Conservation (phyloP, 148 eudicot genomes). For the Rhododendron henanense region DNA sequence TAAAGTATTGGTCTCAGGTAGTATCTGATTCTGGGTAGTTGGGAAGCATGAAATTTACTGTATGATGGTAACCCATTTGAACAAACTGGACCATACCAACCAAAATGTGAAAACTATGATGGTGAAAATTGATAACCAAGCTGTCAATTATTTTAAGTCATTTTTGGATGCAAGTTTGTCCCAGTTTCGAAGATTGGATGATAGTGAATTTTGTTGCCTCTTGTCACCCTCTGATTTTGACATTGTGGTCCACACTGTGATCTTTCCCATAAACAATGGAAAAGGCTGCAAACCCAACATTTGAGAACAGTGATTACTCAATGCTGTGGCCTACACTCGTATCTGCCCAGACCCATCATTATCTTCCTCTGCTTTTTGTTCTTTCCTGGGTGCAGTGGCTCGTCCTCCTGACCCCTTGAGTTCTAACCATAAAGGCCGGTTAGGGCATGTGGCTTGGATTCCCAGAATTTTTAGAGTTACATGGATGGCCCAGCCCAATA, state of each 20-base stretch:
- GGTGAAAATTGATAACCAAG: not conserved
- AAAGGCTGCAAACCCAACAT: conserved; percentile 7
- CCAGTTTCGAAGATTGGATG: not conserved
- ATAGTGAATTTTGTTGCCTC: not conserved
- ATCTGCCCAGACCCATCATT: not conserved
- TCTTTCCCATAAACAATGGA: not conserved
- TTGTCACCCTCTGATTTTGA: not conserved
- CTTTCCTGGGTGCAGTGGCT: not conserved
- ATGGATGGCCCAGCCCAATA: not conserved
- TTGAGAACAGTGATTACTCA: not conserved
- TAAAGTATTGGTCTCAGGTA: conserved; percentile 6
- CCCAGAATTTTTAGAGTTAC: not conserved
- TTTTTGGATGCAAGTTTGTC: not conserved
- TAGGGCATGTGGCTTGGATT: not conserved
- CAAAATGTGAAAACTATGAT: not conserved
- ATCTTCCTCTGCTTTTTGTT: not conserved
- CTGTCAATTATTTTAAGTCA: not conserved
- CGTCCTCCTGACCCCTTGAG: not conserved
- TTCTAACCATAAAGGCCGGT: not conserved
- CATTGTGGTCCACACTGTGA: not conserved
- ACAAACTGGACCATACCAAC: not conserved
- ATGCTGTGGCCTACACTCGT: not conserved
- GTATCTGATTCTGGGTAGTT: not conserved
- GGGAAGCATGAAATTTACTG: not conserved
- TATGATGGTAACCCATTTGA: not conserved